phyloP scores from a whole-genome alignment of 129 eudicot species.

The Solidago caesia region DNA sequence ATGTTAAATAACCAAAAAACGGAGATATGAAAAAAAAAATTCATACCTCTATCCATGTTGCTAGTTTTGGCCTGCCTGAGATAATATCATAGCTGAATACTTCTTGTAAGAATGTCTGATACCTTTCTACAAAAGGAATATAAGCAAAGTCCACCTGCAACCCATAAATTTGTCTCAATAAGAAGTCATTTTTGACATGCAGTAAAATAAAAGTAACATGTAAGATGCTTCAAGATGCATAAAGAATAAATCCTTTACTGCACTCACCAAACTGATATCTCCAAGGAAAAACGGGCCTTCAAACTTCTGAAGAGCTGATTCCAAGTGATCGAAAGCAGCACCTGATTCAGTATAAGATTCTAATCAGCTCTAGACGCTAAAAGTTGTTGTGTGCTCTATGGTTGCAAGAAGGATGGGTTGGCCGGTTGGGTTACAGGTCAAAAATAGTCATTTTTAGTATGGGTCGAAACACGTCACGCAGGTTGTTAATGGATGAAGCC shows the following conservation, averaged over 20 bases:
- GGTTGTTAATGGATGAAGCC: too few relatives aligned
- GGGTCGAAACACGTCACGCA: too few relatives aligned
- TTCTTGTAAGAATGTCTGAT: conserved; percentile 46
- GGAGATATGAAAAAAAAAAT: not conserved
- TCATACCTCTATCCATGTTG: conserved; percentile 68
- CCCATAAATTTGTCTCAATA: conserved; percentile 14
- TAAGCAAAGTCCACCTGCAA: conserved; percentile 74
- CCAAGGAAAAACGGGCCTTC: conserved; percentile 85
- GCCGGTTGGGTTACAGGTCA: too few relatives aligned
- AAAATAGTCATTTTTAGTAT: too few relatives aligned
- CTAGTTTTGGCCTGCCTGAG: conserved; percentile 75
- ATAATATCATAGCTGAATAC: conserved; percentile 62
- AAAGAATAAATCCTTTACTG: not conserved
- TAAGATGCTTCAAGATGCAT: not conserved
- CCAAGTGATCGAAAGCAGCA: conserved; percentile 67
- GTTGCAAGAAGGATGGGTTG: too few relatives aligned
- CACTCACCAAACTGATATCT: conserved; percentile 55
- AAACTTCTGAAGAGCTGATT: conserved; percentile 65
- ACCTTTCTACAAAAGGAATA: conserved; percentile 76
- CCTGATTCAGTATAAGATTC: conserved; percentile 32
- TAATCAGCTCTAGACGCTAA: not conserved
- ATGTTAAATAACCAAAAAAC: not conserved
- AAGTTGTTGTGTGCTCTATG: not conserved
- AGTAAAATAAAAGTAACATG: not conserved
- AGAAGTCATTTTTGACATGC: conserved; percentile 1